Conservation (phyloP, 1,284 basidiomycete species). For the Jaminaea rosea region DNA sequence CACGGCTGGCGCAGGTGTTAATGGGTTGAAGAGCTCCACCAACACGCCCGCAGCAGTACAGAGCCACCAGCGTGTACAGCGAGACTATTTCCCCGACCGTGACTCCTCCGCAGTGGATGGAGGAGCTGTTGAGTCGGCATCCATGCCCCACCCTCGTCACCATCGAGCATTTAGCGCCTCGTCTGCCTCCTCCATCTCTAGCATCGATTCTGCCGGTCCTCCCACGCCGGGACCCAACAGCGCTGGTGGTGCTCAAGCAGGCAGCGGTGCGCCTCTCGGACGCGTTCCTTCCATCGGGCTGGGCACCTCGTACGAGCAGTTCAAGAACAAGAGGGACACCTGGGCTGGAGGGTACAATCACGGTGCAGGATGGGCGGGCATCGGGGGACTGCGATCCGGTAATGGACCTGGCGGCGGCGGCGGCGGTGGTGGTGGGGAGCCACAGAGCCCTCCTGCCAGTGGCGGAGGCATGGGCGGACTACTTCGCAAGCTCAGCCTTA, state of each 20-base stretch:
- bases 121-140: too few relatives aligned
- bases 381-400: too few relatives aligned
- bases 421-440: too few relatives aligned
- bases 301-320: background rate
- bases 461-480: background rate
- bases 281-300: background rate
- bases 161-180: background rate
- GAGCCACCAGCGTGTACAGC: background rate
- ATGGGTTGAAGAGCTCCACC: background rate
- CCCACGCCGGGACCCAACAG: background rate
- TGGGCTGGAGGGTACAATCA: too few relatives aligned
- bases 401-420: too few relatives aligned
- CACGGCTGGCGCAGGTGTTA: background rate
- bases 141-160: too few relatives aligned
- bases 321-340: background rate
- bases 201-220: background rate
- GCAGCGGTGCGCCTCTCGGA: background rate
- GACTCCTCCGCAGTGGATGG: background rate
- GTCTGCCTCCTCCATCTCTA: background rate
- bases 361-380: too few relatives aligned
- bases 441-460: background rate
- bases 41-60: background rate
- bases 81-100: background rate
- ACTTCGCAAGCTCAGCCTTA: background rate
- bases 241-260: background rate